Evolutionary conservation across 805 yeast species (phyloP).

Genomic region (Tetrapisispora taiwanensis): DNA sequence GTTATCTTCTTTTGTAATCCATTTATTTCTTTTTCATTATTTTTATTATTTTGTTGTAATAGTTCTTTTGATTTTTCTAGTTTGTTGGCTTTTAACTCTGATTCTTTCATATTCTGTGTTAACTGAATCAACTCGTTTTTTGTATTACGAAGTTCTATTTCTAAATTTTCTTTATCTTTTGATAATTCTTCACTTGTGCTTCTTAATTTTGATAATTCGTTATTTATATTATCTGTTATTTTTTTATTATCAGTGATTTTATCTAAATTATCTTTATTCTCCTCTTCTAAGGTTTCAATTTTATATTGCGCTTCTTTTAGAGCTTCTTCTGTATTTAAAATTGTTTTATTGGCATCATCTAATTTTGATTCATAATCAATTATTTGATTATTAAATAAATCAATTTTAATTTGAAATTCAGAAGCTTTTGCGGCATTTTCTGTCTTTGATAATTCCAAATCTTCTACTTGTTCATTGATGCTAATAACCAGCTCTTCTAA

Average conservation of each 20-base stretch:
- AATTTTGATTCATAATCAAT: neutral
- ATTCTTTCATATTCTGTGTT: neutral
- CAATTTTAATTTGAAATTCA: constrained; percentile 2
- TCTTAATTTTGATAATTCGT: neutral
- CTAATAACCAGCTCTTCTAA: constrained; percentile 13
- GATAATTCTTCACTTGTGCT: neutral
- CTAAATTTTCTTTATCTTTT: neutral
- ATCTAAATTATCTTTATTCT: neutral
- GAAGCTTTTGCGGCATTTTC: constrained; percentile 13
- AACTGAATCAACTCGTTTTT: neutral
- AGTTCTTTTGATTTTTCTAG: neutral
- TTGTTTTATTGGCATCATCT: neutral
- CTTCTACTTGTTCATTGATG: constrained; percentile 19
- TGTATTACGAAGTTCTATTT: neutral
- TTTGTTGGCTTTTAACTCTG: no score
- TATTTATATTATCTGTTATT: neutral
- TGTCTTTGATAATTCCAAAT: constrained; percentile 23
- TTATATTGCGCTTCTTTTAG: neutral
- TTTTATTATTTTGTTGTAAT: neutral
- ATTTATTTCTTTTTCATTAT: neutral
- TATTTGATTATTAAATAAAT: neutral
- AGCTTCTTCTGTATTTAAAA: neutral
- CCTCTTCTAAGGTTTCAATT: neutral
- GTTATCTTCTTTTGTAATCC: no score
- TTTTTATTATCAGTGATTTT: neutral